Percentiles rank a stretch among this genome's conserved stretches.
phyloP scores from a whole-genome alignment of 148 eudicot species.

The Dianthus caryophyllus region DNA sequence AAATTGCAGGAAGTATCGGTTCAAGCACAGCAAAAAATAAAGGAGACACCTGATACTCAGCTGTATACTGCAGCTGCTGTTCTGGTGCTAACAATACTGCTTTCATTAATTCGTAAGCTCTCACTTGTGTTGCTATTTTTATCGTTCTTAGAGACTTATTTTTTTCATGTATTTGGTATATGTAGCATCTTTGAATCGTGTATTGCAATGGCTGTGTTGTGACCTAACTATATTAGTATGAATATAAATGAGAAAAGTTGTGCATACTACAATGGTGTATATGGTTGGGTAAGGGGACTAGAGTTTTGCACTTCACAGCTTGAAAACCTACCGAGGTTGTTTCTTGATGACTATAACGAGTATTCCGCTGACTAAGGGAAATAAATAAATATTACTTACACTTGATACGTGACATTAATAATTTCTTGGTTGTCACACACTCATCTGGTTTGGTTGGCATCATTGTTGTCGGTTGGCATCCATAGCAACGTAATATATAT shows the following conservation, averaged over 20 bases:
- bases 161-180: not conserved
- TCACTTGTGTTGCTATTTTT: not conserved
- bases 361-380: not conserved
- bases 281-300: not conserved
- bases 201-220: too few relatives aligned
- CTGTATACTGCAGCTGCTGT: slow-evolving; percentile 39
- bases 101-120: slow-evolving; percentile 35
- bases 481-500: not conserved
- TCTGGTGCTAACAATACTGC: slow-evolving; percentile 31
- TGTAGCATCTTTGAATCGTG: not conserved
- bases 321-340: not conserved
- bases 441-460: not conserved
- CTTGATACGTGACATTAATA: not conserved
- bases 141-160: not conserved
- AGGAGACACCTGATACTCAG: slow-evolving; percentile 37
- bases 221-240: not conserved
- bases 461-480: not conserved
- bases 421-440: not conserved
- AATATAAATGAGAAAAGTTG: not conserved
- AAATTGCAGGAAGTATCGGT: slow-evolving; percentile 26
- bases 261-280: too few relatives aligned
- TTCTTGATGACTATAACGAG: not conserved
- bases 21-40: slow-evolving; percentile 27
- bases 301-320: not conserved
- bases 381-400: not conserved